Evolutionary conservation across 2,329 filamentous ascomycete species (phyloP).

Genomic region (Epichloe elymi): DNA sequence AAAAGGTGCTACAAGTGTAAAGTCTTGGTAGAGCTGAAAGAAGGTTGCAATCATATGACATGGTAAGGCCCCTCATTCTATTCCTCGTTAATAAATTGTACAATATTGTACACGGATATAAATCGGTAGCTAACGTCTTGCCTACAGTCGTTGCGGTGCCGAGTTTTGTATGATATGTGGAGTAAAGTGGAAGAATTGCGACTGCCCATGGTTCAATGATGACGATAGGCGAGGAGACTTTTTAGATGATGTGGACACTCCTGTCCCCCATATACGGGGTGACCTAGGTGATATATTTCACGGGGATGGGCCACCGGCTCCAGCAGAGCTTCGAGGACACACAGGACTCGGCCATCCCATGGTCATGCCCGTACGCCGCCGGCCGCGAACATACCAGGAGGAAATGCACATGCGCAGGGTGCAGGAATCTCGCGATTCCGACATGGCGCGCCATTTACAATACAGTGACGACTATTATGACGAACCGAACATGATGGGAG

Average conservation of each 20-base stretch:
- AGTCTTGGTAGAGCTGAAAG: conserved; percentile 61
- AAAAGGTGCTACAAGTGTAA: conserved; percentile 64
- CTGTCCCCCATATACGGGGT: conserved; percentile 21
- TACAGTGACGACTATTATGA: conserved; percentile 25
- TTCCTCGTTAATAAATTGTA: neutral
- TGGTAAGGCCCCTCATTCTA: conserved; percentile 42
- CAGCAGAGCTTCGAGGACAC: conserved; percentile 16
- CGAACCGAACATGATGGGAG: conserved; percentile 21
- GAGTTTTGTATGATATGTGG: conserved; percentile 85
- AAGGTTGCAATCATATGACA: conserved; percentile 81
- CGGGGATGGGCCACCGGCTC: conserved; percentile 15
- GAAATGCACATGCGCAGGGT: conserved; percentile 31
- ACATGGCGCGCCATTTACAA: conserved; percentile 14
- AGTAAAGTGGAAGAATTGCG: conserved; percentile 67
- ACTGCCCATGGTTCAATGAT: conserved; percentile 70
- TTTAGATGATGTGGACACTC: conserved; percentile 38
- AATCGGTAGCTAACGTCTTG: neutral
- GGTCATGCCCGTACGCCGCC: conserved; percentile 13
- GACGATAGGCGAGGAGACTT: conserved; percentile 40
- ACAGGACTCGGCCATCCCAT: conserved; percentile 1
- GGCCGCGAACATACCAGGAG: conserved; percentile 29
- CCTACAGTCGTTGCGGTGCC: conserved; percentile 54
- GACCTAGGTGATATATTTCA: conserved; percentile 10
- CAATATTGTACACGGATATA: neutral
- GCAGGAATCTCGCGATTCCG: conserved; percentile 34